A percentile compares a stretch with the other conserved stretches of the same genome.
phyloP scores from a whole-genome alignment of 1,284 basidiomycete genomes.

The Fomitopsis schrenkii region DNA sequence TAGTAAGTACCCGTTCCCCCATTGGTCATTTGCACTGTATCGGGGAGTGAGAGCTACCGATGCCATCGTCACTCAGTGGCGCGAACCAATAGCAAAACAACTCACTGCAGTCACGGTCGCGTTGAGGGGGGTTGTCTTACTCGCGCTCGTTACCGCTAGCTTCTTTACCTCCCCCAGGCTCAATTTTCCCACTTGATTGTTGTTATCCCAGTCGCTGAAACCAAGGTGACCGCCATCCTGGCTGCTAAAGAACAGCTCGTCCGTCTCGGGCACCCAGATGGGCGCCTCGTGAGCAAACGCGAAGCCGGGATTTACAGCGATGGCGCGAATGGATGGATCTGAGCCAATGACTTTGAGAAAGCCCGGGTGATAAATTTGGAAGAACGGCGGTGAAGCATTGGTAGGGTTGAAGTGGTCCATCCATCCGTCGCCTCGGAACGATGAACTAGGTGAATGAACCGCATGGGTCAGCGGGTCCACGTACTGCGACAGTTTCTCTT shows the following conservation, averaged over 20 bases:
- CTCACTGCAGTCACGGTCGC: conserved; percentile 52
- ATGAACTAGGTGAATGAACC: conserved; percentile 27
- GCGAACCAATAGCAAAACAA: background rate
- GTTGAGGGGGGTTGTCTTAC: conserved; percentile 38
- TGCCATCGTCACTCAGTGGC: background rate
- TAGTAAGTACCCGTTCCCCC: conserved; percentile 69
- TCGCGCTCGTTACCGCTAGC: conserved; percentile 24
- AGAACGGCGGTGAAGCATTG: conserved; percentile 49
- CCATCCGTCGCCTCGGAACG: conserved; percentile 26
- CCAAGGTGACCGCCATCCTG: conserved; percentile 42
- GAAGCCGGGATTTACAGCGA: conserved; percentile 55
- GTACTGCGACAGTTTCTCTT: conserved; percentile 17
- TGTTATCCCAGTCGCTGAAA: conserved; percentile 38
- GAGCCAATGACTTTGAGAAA: conserved; percentile 61
- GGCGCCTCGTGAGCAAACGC: conserved; percentile 76
- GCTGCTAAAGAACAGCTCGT: conserved; percentile 52
- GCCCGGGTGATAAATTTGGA: conserved; percentile 62
- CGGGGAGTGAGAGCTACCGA: conserved; percentile 43
- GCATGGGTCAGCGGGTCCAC: conserved; percentile 27
- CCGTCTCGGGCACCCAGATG: conserved; percentile 53
- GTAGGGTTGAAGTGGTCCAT: conserved; percentile 35
- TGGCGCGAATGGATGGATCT: conserved; percentile 50
- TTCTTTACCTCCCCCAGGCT: conserved; percentile 31
- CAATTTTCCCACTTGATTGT: conserved; percentile 38
- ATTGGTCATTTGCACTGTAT: conserved; percentile 64